phyloP scores from a whole-genome alignment of 2,329 filamentous ascomycete genomes.

The Claviceps quebecensis region DNA sequence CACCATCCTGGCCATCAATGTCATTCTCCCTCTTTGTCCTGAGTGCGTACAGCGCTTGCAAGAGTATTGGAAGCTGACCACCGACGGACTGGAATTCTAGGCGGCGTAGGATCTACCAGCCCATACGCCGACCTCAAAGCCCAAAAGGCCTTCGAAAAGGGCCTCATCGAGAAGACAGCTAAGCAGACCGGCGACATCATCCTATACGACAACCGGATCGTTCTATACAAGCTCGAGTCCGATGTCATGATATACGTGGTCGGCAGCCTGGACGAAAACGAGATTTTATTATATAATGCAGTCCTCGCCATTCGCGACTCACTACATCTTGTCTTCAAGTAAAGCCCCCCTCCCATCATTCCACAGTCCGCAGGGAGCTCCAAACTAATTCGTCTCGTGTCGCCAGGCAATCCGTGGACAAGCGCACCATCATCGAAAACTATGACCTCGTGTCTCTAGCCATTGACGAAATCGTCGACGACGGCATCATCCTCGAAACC shows the following conservation, averaged over 20 bases:
- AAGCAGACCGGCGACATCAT: conserved; percentile 96
- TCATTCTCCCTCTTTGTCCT: not conserved
- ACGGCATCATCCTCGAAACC: conserved; percentile 93
- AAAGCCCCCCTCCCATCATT: conserved; percentile 17
- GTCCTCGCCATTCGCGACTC: conserved; percentile 82
- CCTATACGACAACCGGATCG: conserved; percentile 89
- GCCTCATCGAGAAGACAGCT: conserved; percentile 83
- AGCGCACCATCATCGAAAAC: conserved; percentile 95
- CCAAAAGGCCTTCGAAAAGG: conserved; percentile 95
- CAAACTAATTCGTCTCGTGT: conserved; percentile 4
- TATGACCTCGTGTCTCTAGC: conserved; percentile 91
- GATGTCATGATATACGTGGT: conserved; percentile 96
- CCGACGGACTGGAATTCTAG: conserved; percentile 4
- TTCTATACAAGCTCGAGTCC: conserved; percentile 95
- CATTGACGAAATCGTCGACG: conserved; percentile 89
- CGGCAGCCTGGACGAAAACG: conserved; percentile 84
- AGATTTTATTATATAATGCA: conserved; percentile 91
- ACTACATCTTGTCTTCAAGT: conserved; percentile 87
- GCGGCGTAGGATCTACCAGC: conserved; percentile 40
- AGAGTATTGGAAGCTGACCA: not conserved
- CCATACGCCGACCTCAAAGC: conserved; percentile 83
- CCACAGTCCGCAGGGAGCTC: not conserved
- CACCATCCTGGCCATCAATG: not conserved
- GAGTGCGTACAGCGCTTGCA: not conserved
- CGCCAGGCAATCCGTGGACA: conserved; percentile 80